phyloP scores from a whole-genome alignment of 177 flowering plant genomes.

The Vitis hybrid region DNA sequence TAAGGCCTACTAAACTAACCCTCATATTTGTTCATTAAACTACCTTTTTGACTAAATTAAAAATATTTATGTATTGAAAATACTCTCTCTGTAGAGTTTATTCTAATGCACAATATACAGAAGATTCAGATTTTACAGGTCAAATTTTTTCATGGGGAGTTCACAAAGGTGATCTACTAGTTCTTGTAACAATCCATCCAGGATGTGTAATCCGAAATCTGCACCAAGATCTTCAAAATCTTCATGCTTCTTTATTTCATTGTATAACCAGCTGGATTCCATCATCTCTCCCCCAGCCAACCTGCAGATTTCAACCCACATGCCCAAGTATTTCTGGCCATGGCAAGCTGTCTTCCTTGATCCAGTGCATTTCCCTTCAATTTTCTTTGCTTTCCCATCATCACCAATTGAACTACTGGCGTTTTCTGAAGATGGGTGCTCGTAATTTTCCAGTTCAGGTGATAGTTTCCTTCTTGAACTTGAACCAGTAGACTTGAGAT shows the following conservation, averaged over 20 bases:
- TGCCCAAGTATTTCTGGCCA: constrained; percentile 8
- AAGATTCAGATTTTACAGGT: constrained; percentile 3
- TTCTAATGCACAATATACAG: neutral
- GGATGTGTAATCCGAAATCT: constrained; percentile 36
- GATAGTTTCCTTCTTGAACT: constrained; percentile 43
- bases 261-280: constrained; percentile 34
- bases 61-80: neutral
- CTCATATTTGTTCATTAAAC: too few species aligned
- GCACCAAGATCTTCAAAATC: constrained; percentile 36
- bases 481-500: constrained; percentile 15
- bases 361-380: constrained; percentile 7
- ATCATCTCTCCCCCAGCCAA: constrained; percentile 39
- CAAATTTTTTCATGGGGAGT: constrained; percentile 7
- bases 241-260: constrained; percentile 19
- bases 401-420: neutral
- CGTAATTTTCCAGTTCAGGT: constrained; percentile 20
- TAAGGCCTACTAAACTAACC: too few species aligned
- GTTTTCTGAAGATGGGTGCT: constrained; percentile 5
- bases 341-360: constrained; percentile 20
- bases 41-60: neutral
- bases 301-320: constrained; percentile 35
- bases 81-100: neutral
- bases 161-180: constrained; percentile 29
- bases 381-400: constrained; percentile 5
- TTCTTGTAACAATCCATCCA: constrained; percentile 51